These are phyloP conservation scores for Pycnococcus provasolii DNA, from an alignment of 139 green algal genomes.

Conservation along the genomic window DNA sequence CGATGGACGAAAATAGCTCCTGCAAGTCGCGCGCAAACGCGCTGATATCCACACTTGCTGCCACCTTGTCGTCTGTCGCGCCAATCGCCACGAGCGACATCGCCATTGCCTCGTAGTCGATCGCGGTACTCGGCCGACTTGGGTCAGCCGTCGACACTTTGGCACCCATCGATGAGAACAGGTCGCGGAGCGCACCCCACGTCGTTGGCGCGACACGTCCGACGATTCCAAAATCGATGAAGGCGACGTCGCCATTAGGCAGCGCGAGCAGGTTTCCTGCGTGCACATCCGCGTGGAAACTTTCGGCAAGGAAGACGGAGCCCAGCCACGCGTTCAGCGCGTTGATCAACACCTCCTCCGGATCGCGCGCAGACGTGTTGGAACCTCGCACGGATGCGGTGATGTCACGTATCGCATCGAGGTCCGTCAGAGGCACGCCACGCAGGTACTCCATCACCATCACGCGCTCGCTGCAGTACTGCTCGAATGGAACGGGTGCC, in stretches of 20 bases:
- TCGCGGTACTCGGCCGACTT: slow-evolving; percentile 24
- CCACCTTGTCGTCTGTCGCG: slow-evolving; percentile 39
- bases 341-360: slow-evolving; percentile 56
- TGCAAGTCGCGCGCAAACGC: slow-evolving; percentile 58
- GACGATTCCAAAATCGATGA: slow-evolving; percentile 73
- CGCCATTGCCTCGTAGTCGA: slow-evolving; percentile 69
- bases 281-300: slow-evolving; percentile 96
- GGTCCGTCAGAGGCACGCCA: slow-evolving; percentile 81
- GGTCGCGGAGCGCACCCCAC: slow-evolving; percentile 26
- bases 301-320: slow-evolving; percentile 61
- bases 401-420: slow-evolving; percentile 64
- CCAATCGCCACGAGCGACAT: slow-evolving; percentile 45
- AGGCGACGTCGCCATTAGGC: slow-evolving; percentile 30
- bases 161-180: slow-evolving; percentile 3
- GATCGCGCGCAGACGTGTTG: slow-evolving; percentile 12
- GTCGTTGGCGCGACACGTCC: slow-evolving; percentile 53
- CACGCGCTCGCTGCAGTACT: slow-evolving; percentile 40
- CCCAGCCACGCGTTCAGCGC: slow-evolving; percentile 87
- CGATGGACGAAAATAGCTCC: slow-evolving; percentile 38
- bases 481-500: slow-evolving; percentile 2
- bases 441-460: slow-evolving; percentile 83
- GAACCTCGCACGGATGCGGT: slow-evolving; percentile 17
- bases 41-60: slow-evolving; percentile 30
- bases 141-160: no score
- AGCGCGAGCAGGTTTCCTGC: slow-evolving; percentile 90